These are phyloP conservation scores for Hypocreales sp. DNA, from an alignment of 2,329 filamentous ascomycete species.

Conservation along the genomic window DNA sequence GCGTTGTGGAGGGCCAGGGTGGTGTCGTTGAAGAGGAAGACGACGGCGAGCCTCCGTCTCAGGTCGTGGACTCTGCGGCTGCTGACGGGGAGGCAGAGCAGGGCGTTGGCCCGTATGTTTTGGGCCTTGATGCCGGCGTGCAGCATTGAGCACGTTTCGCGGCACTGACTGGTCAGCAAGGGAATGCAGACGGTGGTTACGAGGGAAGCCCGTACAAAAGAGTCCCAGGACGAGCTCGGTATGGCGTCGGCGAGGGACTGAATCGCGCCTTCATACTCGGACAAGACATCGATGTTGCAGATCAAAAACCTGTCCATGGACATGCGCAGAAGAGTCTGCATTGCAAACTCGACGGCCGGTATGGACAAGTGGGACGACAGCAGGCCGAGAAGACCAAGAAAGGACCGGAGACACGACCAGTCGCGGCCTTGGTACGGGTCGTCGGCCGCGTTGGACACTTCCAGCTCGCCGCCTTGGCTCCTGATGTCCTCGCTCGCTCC, in stretches of 20 bases:
- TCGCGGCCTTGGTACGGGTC: slow-evolving; percentile 22
- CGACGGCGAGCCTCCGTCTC: slow-evolving; percentile 48
- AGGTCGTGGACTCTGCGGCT: slow-evolving; percentile 39
- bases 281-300: slow-evolving; percentile 24
- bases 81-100: slow-evolving; percentile 42
- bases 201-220: slow-evolving; percentile 21
- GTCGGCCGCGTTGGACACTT: slow-evolving; percentile 7
- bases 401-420: slow-evolving; percentile 28
- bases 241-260: slow-evolving; percentile 26
- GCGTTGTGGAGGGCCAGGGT: slow-evolving; percentile 23
- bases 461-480: slow-evolving; percentile 8
- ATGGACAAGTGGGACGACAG: slow-evolving; percentile 20
- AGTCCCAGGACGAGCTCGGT: slow-evolving; percentile 18
- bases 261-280: slow-evolving; percentile 25
- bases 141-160: slow-evolving; percentile 29
- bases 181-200: neutral
- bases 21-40: slow-evolving; percentile 41
- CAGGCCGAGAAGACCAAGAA: slow-evolving; percentile 24
- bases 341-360: slow-evolving; percentile 20
- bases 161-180: slow-evolving; percentile 25
- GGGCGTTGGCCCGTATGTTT: slow-evolving; percentile 40
- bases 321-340: slow-evolving; percentile 35
- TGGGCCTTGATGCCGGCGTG: slow-evolving; percentile 25
- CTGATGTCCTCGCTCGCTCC: slow-evolving; percentile 36
- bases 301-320: slow-evolving; percentile 35